These are phyloP conservation scores for Lentinula aciculospora DNA, from an alignment of 768 basidiomycete genomes.

Conservation along the genomic window DNA sequence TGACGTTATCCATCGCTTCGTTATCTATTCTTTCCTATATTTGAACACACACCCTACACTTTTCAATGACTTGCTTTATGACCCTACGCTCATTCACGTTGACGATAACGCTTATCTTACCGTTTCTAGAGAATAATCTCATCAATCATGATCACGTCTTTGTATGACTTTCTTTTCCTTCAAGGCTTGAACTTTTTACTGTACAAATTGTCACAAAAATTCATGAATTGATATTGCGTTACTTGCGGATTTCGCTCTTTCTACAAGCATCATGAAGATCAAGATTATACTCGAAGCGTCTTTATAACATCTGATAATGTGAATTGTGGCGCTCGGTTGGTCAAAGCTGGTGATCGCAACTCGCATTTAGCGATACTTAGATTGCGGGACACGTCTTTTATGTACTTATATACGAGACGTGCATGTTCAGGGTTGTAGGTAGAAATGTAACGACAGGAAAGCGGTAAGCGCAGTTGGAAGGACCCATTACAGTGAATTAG, in stretches of 20 bases:
- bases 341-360: no score
- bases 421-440: no score
- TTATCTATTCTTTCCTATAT: not conserved
- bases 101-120: conserved; percentile 3
- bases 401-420: no score
- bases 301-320: no score
- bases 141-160: conserved; percentile 3
- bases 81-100: not conserved
- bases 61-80: not conserved
- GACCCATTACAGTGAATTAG: not conserved
- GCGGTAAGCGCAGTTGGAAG: not conserved
- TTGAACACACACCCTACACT: no score
- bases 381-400: no score
- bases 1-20: not conserved
- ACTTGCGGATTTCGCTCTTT: no score
- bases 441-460: not conserved
- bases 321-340: no score
- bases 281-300: no score
- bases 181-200: not conserved
- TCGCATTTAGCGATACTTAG: no score
- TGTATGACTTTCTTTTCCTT: not conserved
- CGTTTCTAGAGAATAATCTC: conserved; percentile 2
- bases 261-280: no score
- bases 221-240: no score
- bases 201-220: not conserved